Evolutionary conservation across 148 eudicot genomes (phyloP).

Genomic region (Spergularia bocconei): DNA sequence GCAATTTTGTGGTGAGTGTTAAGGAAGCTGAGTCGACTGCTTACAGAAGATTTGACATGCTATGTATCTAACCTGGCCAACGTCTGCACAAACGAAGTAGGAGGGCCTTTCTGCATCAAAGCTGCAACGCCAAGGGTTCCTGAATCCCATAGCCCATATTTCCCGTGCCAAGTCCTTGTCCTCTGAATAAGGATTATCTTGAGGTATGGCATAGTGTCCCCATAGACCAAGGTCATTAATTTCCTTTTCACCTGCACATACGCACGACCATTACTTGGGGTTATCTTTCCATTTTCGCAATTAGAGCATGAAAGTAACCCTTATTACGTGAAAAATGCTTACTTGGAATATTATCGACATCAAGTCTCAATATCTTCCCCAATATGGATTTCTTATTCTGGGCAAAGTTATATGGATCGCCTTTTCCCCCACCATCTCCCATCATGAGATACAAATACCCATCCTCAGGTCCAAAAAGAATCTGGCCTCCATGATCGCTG

Average conservation of each 20-base stretch:
- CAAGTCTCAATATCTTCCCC: conserved; percentile 81
- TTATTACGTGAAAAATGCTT: conserved; percentile 20
- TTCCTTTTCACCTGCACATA: conserved; percentile 51
- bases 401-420: conserved; percentile 64
- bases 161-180: conserved; percentile 64
- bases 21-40: neutral
- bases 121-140: conserved; percentile 98
- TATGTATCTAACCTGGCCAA: conserved; percentile 61
- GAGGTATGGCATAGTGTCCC: conserved; percentile 85
- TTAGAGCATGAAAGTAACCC: neutral
- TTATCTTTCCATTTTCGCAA: neutral
- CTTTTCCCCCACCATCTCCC: conserved; percentile 81
- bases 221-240: conserved; percentile 50
- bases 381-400: conserved; percentile 91
- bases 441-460: conserved; percentile 80
- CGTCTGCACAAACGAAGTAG: conserved; percentile 85
- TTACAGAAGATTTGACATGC: neutral
- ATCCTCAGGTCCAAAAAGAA: conserved; percentile 75
- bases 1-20: conserved; percentile 8
- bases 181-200: conserved; percentile 65
- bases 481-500: conserved; percentile 71
- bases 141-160: conserved; percentile 86
- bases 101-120: conserved; percentile 82
- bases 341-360: conserved; percentile 77
- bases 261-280: neutral